These are phyloP conservation scores for Melaleuca alternifolia DNA, from an alignment of 345 rosid species.

Conservation along the genomic window DNA sequence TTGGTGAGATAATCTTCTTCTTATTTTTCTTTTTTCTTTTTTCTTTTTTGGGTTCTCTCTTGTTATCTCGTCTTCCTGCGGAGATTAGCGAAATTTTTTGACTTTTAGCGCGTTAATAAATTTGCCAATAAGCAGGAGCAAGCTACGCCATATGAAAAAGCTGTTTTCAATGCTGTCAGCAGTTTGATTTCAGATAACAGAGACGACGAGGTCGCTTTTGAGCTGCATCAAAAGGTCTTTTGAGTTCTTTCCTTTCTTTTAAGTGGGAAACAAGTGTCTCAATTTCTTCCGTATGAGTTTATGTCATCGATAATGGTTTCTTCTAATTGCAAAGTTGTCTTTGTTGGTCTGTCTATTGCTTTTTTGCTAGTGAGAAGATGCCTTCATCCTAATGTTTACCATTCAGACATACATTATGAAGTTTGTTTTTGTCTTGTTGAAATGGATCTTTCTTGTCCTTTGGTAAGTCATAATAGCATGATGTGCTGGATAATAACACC, in stretches of 20 bases:
- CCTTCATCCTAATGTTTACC: background rate
- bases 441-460: background rate
- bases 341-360: background rate
- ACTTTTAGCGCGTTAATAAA: background rate
- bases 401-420: background rate
- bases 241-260: background rate
- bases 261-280: background rate
- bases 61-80: background rate
- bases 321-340: background rate
- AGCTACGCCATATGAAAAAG: conserved; percentile 68
- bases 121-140: conserved; percentile 35
- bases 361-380: background rate
- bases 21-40: background rate
- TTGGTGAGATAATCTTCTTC: conserved; percentile 27
- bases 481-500: background rate
- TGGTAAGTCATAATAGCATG: background rate
- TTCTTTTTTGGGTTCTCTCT: background rate
- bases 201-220: conserved; percentile 63
- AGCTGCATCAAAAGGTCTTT: conserved; percentile 51
- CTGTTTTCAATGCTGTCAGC: conserved; percentile 44
- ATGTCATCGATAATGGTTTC: background rate
- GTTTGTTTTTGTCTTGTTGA: background rate
- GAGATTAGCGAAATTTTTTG: background rate
- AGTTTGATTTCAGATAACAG: conserved; percentile 45
- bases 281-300: background rate